Evolutionary conservation across 2,329 filamentous ascomycete genomes (phyloP), one percentile per base, ranked within the genome.

Genomic region (Pseudomassariella vexata): DNA sequence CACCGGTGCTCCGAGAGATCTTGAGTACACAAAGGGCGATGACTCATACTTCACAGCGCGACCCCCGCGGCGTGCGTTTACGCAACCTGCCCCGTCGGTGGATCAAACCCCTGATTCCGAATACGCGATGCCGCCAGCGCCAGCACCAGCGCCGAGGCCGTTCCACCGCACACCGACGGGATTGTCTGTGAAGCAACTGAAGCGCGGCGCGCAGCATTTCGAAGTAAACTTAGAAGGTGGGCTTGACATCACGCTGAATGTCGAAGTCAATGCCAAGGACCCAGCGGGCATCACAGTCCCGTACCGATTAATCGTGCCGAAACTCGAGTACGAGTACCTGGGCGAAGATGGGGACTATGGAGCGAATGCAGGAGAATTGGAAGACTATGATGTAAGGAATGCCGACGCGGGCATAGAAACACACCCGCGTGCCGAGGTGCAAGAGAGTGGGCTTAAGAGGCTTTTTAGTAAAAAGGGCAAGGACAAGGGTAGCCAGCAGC

Each of bases 221-320:
- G 69, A 74, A 8, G 74, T 96, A 37, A 79, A 95, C 50, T 68
- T 95, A 1, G 77, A 92, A 52, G 83, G 82, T 19, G 88, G 87
- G 0, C 65, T 98, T 8, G 88, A 95, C 44, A 81, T 98, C 21
- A 84, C 79, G 30, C 61, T 98, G 25, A 95, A 95, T 47, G 79
- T 95, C 40, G 92, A 98, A 60, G 78, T 95, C 39, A 88, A 82
- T 47, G 75, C 85, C 26, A 79, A 77, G 41, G 88, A 98, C 47
- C 90, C 92, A 1, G 73, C 84, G 0, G 94, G 92, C 10, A 87
- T 86, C 42, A 98, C 92, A 1, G 76, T 79, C 30, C 86, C 88
- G 7, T 98, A 98, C 56, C 72, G 87, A 23, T 63, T 98, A 5
- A 70, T 96, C 2, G 81, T 98, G 5, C 92, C 94, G 9, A 77